Percentiles rank a stretch among this genome's conserved stretches.
phyloP scores from a whole-genome alignment of 257 asterid genomes.

The Rauvolfia tetraphylla region DNA sequence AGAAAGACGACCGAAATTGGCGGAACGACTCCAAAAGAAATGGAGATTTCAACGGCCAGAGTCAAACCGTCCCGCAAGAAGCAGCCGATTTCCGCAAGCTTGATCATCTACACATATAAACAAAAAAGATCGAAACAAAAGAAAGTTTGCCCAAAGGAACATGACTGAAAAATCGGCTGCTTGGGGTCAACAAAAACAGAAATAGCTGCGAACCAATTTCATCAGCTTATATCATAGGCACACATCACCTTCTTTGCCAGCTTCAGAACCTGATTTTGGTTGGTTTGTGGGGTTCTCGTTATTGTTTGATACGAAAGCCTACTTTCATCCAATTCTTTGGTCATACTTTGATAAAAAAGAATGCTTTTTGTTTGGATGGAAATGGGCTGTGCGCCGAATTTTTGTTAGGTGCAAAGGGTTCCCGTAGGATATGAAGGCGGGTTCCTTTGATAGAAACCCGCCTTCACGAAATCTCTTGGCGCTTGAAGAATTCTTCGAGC shows the following conservation, averaged over 20 bases:
- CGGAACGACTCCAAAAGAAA: slow-evolving; percentile 35
- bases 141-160: neutral
- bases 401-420: slow-evolving; percentile 28
- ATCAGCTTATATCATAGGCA: no score
- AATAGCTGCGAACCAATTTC: neutral
- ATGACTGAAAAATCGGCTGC: neutral
- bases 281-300: neutral
- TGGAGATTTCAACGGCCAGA: slow-evolving; percentile 43
- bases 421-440: slow-evolving; percentile 38
- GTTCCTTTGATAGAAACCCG: slow-evolving; percentile 14
- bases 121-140: neutral
- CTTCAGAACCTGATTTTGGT: neutral
- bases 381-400: slow-evolving; percentile 45
- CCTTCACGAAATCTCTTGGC: slow-evolving; percentile 3
- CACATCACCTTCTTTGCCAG: neutral
- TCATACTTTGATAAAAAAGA: neutral
- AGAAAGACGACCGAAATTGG: slow-evolving; percentile 22
- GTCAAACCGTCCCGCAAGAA: neutral
- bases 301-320: neutral
- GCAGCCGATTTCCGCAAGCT: slow-evolving; percentile 32
- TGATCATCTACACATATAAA: slow-evolving; percentile 14
- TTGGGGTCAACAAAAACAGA: neutral
- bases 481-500: slow-evolving; percentile 13
- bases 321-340: neutral
- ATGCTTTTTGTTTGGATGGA: slow-evolving; percentile 5